phyloP scores from a whole-genome alignment of 2,329 filamentous ascomycete genomes.

The Cercospora nicotianae region DNA sequence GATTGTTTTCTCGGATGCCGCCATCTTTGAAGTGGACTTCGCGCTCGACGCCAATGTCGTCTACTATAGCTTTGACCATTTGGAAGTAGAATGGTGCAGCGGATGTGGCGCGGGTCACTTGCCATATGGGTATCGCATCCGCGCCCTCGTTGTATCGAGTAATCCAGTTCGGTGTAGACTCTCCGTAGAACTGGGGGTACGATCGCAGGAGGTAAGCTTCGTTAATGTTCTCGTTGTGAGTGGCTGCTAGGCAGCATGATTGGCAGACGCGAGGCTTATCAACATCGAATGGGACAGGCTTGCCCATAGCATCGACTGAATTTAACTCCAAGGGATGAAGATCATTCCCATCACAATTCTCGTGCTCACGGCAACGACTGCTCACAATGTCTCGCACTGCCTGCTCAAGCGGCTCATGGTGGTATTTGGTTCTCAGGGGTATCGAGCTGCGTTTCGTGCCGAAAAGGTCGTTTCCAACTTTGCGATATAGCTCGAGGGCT shows the following conservation, averaged over 20 bases:
- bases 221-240: conserved; percentile 48
- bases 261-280: conserved; percentile 39
- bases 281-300: conserved; percentile 33
- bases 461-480: conserved; percentile 52
- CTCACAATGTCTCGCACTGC: conserved; percentile 50
- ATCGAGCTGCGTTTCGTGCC: conserved; percentile 46
- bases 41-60: conserved; percentile 31
- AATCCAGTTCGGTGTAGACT: conserved; percentile 46
- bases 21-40: conserved; percentile 51
- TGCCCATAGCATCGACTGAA: conserved; percentile 11
- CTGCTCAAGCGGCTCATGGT: conserved; percentile 50
- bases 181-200: conserved; percentile 49
- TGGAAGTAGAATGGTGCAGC: conserved; percentile 56
- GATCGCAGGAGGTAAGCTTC: conserved; percentile 52
- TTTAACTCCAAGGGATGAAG: conserved; percentile 46
- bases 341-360: conserved; percentile 46
- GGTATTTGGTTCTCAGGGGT: conserved; percentile 52
- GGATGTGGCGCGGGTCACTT: conserved; percentile 54
- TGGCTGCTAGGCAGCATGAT: conserved; percentile 51
- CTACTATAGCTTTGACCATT: conserved; percentile 48
- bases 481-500: conserved; percentile 49
- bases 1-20: conserved; percentile 54
- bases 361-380: conserved; percentile 47
- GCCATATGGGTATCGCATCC: conserved; percentile 51
- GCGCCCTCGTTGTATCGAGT: conserved; percentile 49